phyloP scores from a whole-genome alignment of 2,329 filamentous ascomycete species.

The Talaromyces sp. region DNA sequence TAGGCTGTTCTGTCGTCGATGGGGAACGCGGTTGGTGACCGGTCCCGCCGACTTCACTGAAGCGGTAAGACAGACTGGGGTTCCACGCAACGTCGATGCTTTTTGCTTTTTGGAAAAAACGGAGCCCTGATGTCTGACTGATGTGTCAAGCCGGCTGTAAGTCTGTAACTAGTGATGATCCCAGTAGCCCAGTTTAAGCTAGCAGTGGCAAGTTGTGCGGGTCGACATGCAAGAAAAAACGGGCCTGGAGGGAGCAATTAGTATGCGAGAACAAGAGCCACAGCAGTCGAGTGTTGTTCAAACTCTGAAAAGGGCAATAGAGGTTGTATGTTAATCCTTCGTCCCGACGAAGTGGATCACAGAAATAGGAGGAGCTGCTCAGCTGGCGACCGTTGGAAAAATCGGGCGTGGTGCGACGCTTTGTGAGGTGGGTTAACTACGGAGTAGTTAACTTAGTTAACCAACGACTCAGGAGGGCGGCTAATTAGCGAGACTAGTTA shows the following conservation, averaged over 20 bases:
- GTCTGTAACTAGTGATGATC: no score
- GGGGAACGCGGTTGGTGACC: conserved; percentile 27
- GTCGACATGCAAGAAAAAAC: not conserved
- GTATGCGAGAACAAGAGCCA: not conserved
- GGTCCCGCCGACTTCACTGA: conserved; percentile 30
- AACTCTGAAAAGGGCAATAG: not conserved
- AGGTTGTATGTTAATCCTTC: conserved; percentile 20
- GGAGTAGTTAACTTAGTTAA: no score
- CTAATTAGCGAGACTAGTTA: no score
- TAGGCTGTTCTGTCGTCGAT: conserved; percentile 25
- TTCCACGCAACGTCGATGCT: not conserved
- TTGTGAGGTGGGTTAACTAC: no score
- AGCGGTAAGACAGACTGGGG: conserved; percentile 1
- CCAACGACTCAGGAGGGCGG: no score
- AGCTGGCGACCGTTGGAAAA: conserved; percentile 1
- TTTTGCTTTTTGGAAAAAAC: not conserved
- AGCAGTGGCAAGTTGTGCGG: not conserved
- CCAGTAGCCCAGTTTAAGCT: not conserved
- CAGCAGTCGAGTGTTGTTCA: not conserved
- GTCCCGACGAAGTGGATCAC: conserved; percentile 30
- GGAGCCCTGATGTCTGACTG: not conserved
- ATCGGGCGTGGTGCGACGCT: conserved; percentile 4
- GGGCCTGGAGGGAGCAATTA: not conserved
- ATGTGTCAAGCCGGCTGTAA: conserved; percentile 1
- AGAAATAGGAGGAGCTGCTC: conserved; percentile 25